Percentiles rank a stretch among this genome's conserved stretches.
These are phyloP conservation scores for Rhizomucor miehei DNA, from an alignment of 371 early-diverging fungal species.

Conservation along the genomic window DNA sequence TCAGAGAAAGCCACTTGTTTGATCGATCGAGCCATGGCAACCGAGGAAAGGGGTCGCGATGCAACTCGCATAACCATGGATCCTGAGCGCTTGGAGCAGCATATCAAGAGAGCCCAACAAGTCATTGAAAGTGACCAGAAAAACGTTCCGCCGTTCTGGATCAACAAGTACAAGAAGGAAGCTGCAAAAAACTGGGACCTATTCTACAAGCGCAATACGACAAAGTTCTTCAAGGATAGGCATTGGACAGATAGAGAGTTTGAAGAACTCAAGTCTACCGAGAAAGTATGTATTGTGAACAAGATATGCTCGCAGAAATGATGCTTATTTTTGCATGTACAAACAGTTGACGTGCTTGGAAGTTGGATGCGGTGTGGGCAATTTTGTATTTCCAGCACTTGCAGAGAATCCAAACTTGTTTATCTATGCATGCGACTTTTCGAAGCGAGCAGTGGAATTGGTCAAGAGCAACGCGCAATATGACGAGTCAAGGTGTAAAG, in stretches of 20 bases:
- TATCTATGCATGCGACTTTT: constrained; percentile 86
- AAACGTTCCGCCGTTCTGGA: constrained; percentile 74
- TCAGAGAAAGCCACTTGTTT: too few species aligned
- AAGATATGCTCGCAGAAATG: too few species aligned
- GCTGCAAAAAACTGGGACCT: constrained; percentile 84
- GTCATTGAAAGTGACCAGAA: constrained; percentile 65
- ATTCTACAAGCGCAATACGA: constrained; percentile 91
- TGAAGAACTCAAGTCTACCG: constrained; percentile 60
- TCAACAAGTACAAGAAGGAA: constrained; percentile 78
- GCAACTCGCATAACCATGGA: constrained; percentile 31
- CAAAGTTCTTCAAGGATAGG: constrained; percentile 88
- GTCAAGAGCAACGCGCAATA: constrained; percentile 69
- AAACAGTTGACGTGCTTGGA: constrained; percentile 56
- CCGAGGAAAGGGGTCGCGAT: constrained; percentile 10
- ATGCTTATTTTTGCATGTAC: background rate
- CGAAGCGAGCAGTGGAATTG: constrained; percentile 74
- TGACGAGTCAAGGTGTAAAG: constrained; percentile 62
- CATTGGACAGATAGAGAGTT: constrained; percentile 97
- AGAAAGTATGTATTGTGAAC: constrained; percentile 11
- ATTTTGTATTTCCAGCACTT: constrained; percentile 90
- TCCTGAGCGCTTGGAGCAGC: constrained; percentile 37
- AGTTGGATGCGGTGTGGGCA: constrained; percentile 96
- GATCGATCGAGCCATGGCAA: too few species aligned
- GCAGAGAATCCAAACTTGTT: constrained; percentile 69
- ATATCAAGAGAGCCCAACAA: constrained; percentile 56